Conservation (phyloP, 495 filamentous ascomycete species). For the Penicillium silybi region DNA sequence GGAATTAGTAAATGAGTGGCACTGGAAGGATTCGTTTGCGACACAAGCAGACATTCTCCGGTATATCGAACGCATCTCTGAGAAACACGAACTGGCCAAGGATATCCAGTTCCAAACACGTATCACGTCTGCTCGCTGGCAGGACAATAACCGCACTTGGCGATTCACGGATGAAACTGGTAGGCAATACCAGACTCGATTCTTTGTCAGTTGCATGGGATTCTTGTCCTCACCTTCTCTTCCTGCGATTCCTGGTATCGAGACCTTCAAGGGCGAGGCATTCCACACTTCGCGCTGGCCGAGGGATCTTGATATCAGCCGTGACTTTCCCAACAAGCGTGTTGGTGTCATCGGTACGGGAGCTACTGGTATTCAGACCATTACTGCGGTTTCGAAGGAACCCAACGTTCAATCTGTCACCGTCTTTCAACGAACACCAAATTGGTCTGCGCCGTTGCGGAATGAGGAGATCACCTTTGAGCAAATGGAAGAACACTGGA, state of each 20-base stretch:
- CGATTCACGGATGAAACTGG: conserved; percentile 11
- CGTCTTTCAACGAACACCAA: conserved; percentile 50
- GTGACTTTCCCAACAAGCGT: conserved; percentile 34
- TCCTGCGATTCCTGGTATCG: conserved; percentile 24
- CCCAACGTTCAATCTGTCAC: conserved; percentile 24
- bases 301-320: conserved; percentile 29
- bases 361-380: conserved; percentile 46
- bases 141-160: conserved; percentile 16
- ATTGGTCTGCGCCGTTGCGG: conserved; percentile 37
- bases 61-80: conserved; percentile 26
- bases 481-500: conserved; percentile 42
- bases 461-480: conserved; percentile 39
- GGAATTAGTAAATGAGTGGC: conserved; percentile 24
- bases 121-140: conserved; percentile 16
- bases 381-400: conserved; percentile 22
- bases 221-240: conserved; percentile 25
- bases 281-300: conserved; percentile 43
- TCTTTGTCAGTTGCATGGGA: conserved; percentile 21
- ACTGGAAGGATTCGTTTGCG: conserved; percentile 22
- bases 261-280: conserved; percentile 25
- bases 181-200: conserved; percentile 7
- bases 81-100: conserved; percentile 17
- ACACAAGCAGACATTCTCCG: conserved; percentile 21
- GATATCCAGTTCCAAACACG: conserved; percentile 28
- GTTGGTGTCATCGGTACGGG: conserved; percentile 51